Evolutionary conservation across 129 eudicot species (phyloP).

Genomic region (Scalesia atractyloides): DNA sequence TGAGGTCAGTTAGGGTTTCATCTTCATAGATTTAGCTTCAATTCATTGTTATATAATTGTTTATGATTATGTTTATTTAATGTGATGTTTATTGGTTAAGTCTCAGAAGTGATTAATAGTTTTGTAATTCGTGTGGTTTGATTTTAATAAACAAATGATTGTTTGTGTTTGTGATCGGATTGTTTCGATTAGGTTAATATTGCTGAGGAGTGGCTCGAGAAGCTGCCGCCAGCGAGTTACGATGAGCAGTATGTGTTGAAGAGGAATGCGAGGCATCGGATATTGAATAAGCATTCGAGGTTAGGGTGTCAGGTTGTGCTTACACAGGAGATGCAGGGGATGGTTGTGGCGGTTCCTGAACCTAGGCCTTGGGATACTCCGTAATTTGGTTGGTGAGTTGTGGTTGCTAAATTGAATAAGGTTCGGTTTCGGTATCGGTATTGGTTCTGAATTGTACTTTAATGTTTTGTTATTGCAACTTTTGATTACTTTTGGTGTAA

Average conservation of each 20-base stretch:
- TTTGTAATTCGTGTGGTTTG: too few species aligned
- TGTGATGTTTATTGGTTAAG: too few species aligned
- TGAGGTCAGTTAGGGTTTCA: constrained; percentile 45
- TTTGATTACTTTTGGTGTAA: constrained; percentile 16
- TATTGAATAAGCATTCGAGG: constrained; percentile 83
- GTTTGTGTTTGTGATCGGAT: too few species aligned
- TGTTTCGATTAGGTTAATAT: constrained; percentile 57
- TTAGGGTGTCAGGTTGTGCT: constrained; percentile 92
- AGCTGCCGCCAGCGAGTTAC: constrained; percentile 65
- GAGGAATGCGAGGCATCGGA: constrained; percentile 74
- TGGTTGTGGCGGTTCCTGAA: constrained; percentile 98
- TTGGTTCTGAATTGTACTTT: constrained; percentile 57
- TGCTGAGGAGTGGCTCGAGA: constrained; percentile 91
- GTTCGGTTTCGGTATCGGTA: constrained; percentile 43
- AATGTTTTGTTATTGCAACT: constrained; percentile 13
- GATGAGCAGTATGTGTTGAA: constrained; percentile 89
- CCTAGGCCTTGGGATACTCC: constrained; percentile 95
- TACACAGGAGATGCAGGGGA: constrained; percentile 75
- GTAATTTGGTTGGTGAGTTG: constrained; percentile 29
- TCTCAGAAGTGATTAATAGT: too few species aligned
- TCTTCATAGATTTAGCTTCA: too few species aligned
- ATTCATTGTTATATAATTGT: too few species aligned
- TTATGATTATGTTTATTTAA: too few species aligned
- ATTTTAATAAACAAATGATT: too few species aligned
- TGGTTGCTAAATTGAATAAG: constrained; percentile 9